These are phyloP conservation scores for Hypoxylon fuscum DNA, from an alignment of 495 filamentous ascomycete species.

Conservation along the genomic window DNA sequence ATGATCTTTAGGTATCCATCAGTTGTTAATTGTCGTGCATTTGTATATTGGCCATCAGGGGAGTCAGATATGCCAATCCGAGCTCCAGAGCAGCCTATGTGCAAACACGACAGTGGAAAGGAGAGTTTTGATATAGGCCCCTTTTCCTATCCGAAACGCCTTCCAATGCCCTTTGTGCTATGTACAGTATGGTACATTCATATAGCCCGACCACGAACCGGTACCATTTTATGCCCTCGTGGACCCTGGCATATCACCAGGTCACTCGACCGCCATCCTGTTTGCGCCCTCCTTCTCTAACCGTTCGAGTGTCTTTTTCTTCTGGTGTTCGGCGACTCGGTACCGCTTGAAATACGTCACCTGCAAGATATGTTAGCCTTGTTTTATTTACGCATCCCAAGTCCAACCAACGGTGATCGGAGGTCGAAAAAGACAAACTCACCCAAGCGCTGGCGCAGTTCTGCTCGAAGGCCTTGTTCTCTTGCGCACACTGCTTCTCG, in stretches of 20 bases:
- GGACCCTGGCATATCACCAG: conserved; percentile 19
- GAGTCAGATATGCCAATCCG: too few species aligned
- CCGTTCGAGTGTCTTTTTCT: conserved; percentile 78
- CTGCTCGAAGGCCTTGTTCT: conserved; percentile 72
- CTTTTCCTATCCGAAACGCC: conserved; percentile 25
- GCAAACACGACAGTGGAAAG: conserved; percentile 9
- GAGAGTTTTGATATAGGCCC: conserved; percentile 7
- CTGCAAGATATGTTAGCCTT: conserved; percentile 52
- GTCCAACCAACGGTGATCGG: not conserved
- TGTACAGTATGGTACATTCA: conserved; percentile 20
- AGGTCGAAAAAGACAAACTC: conserved; percentile 42
- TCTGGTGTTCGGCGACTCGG: conserved; percentile 88
- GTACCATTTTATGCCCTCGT: conserved; percentile 9
- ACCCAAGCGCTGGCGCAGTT: conserved; percentile 87
- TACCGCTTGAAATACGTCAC: conserved; percentile 98
- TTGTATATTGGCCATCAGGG: not conserved
- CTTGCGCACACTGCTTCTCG: conserved; percentile 70
- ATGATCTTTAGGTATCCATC: too few species aligned
- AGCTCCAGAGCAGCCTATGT: not conserved
- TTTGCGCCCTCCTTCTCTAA: conserved; percentile 83
- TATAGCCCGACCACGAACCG: conserved; percentile 4
- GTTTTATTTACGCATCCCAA: not conserved
- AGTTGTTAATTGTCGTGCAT: too few species aligned
- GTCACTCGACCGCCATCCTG: conserved; percentile 55
- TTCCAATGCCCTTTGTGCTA: conserved; percentile 17